These are phyloP conservation scores for Chrysanthemum makinoi DNA, from an alignment of 129 eudicot species.

Conservation along the genomic window DNA sequence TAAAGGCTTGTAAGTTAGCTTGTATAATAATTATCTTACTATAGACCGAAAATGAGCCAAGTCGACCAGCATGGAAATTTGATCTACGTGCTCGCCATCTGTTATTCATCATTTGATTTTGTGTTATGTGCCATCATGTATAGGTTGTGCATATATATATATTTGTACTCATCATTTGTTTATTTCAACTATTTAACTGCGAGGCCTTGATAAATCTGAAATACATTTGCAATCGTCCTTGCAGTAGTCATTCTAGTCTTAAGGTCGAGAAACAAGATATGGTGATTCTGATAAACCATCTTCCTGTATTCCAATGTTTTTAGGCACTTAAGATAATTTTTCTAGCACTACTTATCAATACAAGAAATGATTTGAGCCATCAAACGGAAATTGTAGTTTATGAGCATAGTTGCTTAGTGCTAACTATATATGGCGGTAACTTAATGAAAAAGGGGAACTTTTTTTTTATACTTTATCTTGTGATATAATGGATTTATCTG, in stretches of 20 bases:
- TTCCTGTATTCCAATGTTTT: background rate
- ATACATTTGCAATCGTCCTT: slow-evolving; percentile 89
- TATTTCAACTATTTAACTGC: slow-evolving; percentile 10
- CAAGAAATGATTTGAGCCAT: too few species aligned
- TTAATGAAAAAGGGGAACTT: too few species aligned
- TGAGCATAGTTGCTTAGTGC: too few species aligned
- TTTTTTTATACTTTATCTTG: too few species aligned
- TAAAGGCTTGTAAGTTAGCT: background rate
- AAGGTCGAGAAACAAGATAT: slow-evolving; percentile 71
- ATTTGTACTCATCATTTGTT: slow-evolving; percentile 13
- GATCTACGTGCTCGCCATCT: too few species aligned
- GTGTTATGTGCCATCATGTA: too few species aligned
- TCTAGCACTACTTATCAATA: too few species aligned
- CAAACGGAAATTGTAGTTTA: too few species aligned
- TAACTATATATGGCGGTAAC: too few species aligned
- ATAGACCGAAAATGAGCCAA: background rate
- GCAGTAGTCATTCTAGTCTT: slow-evolving; percentile 80
- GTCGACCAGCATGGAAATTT: too few species aligned
- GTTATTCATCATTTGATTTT: too few species aligned
- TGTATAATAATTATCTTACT: background rate
- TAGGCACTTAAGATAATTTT: background rate
- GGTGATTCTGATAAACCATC: slow-evolving; percentile 51
- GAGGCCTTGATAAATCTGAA: slow-evolving; percentile 93
- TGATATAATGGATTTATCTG: too few species aligned
- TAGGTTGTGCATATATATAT: background rate